These are phyloP conservation scores for Hypocreales sp. DNA, from an alignment of 2,329 filamentous ascomycete species.

Conservation along the genomic window DNA sequence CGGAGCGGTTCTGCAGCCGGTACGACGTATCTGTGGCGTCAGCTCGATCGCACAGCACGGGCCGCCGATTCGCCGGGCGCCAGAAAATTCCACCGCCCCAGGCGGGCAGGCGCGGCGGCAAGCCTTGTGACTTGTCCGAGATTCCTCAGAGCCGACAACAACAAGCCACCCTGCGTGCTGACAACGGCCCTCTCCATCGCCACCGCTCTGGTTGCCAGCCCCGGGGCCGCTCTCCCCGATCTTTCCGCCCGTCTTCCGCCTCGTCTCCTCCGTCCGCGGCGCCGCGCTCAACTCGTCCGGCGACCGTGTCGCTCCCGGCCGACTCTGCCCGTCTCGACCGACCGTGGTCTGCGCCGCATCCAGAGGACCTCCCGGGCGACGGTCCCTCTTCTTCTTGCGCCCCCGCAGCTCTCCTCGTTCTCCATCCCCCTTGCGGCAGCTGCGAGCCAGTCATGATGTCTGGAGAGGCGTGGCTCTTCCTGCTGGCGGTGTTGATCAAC, in stretches of 20 bases:
- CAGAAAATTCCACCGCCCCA: neutral
- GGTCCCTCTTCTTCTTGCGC: too few relatives aligned
- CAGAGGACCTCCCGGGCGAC: too few relatives aligned
- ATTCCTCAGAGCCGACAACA: neutral
- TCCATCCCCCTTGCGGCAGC: constrained; percentile 14
- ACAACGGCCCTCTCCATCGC: too few relatives aligned
- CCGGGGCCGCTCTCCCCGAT: neutral
- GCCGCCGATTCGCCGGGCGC: neutral
- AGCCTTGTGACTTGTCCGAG: too few relatives aligned
- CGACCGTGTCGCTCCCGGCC: too few relatives aligned
- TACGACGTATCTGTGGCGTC: too few relatives aligned
- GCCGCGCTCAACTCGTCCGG: too few relatives aligned
- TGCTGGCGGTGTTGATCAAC: constrained; percentile 96
- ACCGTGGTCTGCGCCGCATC: too few relatives aligned
- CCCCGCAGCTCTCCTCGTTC: neutral
- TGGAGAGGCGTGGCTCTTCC: constrained; percentile 95
- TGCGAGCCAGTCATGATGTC: constrained; percentile 47
- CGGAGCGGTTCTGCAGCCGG: too few relatives aligned
- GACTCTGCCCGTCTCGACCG: too few relatives aligned
- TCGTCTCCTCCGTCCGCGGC: too few relatives aligned
- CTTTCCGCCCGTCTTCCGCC: neutral
- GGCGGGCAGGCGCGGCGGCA: too few relatives aligned
- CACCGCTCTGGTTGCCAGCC: neutral
- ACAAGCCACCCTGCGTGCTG: neutral
- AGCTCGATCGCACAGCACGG: neutral